phyloP scores from a whole-genome alignment of 2,329 filamentous ascomycete species.

The Colletotrichum scovillei region DNA sequence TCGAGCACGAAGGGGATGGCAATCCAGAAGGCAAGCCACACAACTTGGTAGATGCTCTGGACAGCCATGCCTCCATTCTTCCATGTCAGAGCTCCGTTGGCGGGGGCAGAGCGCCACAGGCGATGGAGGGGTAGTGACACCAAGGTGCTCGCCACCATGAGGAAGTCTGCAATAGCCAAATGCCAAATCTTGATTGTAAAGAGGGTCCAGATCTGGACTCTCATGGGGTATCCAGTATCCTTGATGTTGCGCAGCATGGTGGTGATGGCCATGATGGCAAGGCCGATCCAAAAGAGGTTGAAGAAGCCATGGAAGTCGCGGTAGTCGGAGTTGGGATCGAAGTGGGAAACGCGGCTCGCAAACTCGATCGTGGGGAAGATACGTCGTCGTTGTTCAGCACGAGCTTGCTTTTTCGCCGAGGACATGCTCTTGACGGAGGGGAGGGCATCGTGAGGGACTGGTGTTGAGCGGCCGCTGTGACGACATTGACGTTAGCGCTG shows the following conservation, averaged over 20 bases:
- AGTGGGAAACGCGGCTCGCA: constrained; percentile 90
- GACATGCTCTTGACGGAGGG: constrained; percentile 90
- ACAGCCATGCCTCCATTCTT: constrained; percentile 79
- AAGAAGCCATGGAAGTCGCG: constrained; percentile 98
- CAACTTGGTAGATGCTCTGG: constrained; percentile 83
- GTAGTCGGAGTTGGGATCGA: constrained; percentile 92
- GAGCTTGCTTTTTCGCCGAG: constrained; percentile 83
- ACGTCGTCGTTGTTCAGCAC: constrained; percentile 82
- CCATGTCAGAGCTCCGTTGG: constrained; percentile 75
- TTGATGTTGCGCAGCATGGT: constrained; percentile 93
- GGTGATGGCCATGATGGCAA: constrained; percentile 97
- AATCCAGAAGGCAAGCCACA: constrained; percentile 88
- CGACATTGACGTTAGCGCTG: not conserved
- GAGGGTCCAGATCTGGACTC: constrained; percentile 87
- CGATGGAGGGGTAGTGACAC: constrained; percentile 80
- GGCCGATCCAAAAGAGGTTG: constrained; percentile 95
- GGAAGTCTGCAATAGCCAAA: constrained; percentile 81
- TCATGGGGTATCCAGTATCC: constrained; percentile 89
- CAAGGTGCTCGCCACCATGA: constrained; percentile 84
- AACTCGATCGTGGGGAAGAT: constrained; percentile 96
- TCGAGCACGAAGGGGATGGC: constrained; percentile 83
- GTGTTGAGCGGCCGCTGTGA: constrained; percentile 82
- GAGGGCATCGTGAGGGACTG: constrained; percentile 89
- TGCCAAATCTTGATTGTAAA: constrained; percentile 92
- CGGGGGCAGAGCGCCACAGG: constrained; percentile 65